Evolutionary conservation across 1,139 yeast species (phyloP), one percentile per base, ranked within the genome.

Genomic region (Tardiomyces digboiensis): DNA sequence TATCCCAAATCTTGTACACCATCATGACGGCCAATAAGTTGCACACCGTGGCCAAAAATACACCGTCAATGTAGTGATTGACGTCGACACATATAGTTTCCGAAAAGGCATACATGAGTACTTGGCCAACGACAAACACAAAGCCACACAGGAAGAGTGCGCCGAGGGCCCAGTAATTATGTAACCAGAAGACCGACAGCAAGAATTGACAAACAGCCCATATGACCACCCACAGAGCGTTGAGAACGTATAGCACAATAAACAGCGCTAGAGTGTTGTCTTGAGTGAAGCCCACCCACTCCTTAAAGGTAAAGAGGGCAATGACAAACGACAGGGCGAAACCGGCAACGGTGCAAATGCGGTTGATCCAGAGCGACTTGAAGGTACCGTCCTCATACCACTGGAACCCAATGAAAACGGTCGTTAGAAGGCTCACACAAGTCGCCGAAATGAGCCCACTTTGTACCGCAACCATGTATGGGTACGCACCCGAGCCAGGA

Each of bases 1-100:
- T 85, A 58, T 89, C 97, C 97, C 97, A 91, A 55, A 80, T 86
- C 65, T 91, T 89, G 70, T 88, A 89, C 46, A 89, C 71, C 97
- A 91, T 89, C 95, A 91, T 88, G 45, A 83, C 69, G 7, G 95
- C 75, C 57, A 87, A 84, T 42, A 87, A 62, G 60, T 85, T 86
- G 58, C 95, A 78, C 39, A 86, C 57, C 29, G 93, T 75, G 20
- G 89, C 94, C 58, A 89, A 85, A 61, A 89, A 83, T 29, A 87
- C 65, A 1, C 97, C 97, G 57, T 91, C 98, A 21, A 88, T 72
- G 60, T 89, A 91, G 63, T 91, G 98, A 40, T 80, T 76, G 39
- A 84, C 78, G 19, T 80, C 75, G 39, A 68, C 66, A 63, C 98
- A 91, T 37, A 91, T 78, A 19, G 62, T 57, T 40, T 68, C 59